Evolutionary conservation across 139 green algal species (phyloP), one percentile per base, ranked within the genome.

Genomic region (Chlorella sp.): DNA sequence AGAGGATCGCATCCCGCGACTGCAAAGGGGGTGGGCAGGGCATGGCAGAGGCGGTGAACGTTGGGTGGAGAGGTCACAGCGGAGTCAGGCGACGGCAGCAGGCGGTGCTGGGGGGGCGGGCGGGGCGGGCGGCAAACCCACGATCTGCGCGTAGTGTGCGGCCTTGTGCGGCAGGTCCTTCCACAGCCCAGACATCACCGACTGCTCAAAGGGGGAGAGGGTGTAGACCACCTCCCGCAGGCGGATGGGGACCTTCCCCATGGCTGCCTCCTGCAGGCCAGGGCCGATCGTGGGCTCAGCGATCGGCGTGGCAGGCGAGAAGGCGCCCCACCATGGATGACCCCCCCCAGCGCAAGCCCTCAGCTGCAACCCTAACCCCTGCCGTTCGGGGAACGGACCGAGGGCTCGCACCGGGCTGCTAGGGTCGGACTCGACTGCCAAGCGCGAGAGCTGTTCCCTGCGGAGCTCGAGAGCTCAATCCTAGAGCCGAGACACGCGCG

Each of bases 141-240:
- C 80, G 48, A 68, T 82, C 29, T 19, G 15, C 8, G 58, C 40
- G 42, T 85, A 79, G 68, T 85, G 79, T 35, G 73, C 64, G 46
- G 74, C 73, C 68, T 93, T 93, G 70, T 89, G 56, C 3, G 90
- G 83, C 14, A 91, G 38, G 56, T 96, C 86, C 79, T 91, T 94
- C 76, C 85, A 94, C 23, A 94, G 77, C 5, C 87, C 87, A 6
- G 31, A 67, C 76, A 96, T 89, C 8, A 96, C 79, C 25, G 77
- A 91, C 73, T 94, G 86, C 76, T 97, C 81, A 60, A 95, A 97
- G 19, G 93, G 93, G 5, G 84, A 93, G 11, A 97, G 80, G 31
- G 90, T 95, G 84, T 97, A 97, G 1, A 95, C 89, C 43, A 97
- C 91, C 50, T 97, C 90, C 77, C 85, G 90, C n/a, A 96, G 72